Base-by-base conservation (phyloP, 768 basidiomycete species). In the Lactifluus subvellereus region DNA sequence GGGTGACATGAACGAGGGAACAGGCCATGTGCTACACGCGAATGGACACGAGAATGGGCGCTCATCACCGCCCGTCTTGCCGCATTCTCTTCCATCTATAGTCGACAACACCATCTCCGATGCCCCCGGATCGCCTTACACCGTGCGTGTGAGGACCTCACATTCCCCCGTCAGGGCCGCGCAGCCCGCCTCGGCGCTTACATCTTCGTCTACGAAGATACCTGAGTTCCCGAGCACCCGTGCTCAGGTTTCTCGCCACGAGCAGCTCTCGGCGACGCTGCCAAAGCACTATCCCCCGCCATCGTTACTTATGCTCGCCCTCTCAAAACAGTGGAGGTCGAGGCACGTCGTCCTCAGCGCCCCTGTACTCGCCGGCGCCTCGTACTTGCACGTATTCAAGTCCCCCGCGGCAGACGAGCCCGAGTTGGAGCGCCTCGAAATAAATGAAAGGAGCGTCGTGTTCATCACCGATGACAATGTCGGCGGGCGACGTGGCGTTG, bases 351-450 rank as follows among this genome's bases (percentile, higher is more conserved):
- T 89, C 40, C 77, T 91, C 47, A 75, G 76, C 16, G 69, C 71
- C 3, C 73, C 73, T 14, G 58, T 60, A 38, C 69, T 71, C 7
- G 78, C 80, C 14, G 73, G 77, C 14, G 77, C 77, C 27, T 84
- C 71, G 16, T 84, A 88, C 69, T 75, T 91, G 35, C 90, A 92
- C 70, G 72, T 92, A 42, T 92, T 91, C 78, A 89, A 90, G 71
- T 77, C 80, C 9, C 66, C 79, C 4, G 74, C 75, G 11, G 72
- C 78, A 10, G 84, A 86, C 20, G 88, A 89, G 65, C 81, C 75
- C 55, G 90, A 92, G 72, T 65, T 90, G 6, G 88, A 92, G 72
- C 77, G 90, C 48, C 73, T 91, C 38, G 84, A 85, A 69, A 89
- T 92, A 67, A 86, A 85, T 62, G 87, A 88, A 67, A 83, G 87